Conservation (phyloP, 2,329 filamentous ascomycete genomes). For the Penicillium sp. region DNA sequence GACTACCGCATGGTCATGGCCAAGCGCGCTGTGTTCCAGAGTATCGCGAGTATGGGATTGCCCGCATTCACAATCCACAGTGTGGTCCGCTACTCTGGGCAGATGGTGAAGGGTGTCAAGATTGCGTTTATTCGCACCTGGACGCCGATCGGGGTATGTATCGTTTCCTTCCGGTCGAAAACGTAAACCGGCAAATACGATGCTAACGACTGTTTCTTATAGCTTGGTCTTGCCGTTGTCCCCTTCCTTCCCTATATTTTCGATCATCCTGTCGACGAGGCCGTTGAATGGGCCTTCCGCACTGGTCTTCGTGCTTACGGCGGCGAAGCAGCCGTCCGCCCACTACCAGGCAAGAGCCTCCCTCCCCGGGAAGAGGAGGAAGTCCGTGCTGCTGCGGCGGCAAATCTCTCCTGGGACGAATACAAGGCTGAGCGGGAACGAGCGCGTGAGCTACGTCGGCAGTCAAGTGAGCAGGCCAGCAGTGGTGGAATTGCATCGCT, state of each 20-base stretch:
- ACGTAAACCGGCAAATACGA: neutral
- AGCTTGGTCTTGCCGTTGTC: constrained; percentile 68
- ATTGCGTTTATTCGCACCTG: constrained; percentile 75
- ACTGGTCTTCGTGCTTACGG: constrained; percentile 73
- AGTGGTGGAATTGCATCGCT: constrained; percentile 2
- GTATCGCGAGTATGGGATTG: constrained; percentile 85
- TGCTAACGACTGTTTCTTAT: constrained; percentile 17
- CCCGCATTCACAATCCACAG: constrained; percentile 93
- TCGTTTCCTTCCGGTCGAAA: neutral
- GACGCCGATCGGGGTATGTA: constrained; percentile 82
- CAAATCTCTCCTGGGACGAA: constrained; percentile 35
- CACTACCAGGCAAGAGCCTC: constrained; percentile 20
- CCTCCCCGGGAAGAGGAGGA: constrained; percentile 1
- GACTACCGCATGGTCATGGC: constrained; percentile 90
- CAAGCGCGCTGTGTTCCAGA: constrained; percentile 87
- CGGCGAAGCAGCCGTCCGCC: constrained; percentile 56
- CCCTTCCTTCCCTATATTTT: constrained; percentile 82
- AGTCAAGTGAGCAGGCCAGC: constrained; percentile 3
- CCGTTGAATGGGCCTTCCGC: constrained; percentile 87
- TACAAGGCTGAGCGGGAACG: constrained; percentile 31
- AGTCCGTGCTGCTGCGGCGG: constrained; percentile 8
- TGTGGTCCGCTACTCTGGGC: constrained; percentile 84
- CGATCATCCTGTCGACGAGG: constrained; percentile 87
- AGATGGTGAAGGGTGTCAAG: constrained; percentile 78
- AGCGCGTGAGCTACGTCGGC: constrained; percentile 29